Percentiles rank a stretch among this genome's conserved stretches.
phyloP scores from a whole-genome alignment of 2,329 filamentous ascomycete species.

The Acephala macrosclerotiorum region DNA sequence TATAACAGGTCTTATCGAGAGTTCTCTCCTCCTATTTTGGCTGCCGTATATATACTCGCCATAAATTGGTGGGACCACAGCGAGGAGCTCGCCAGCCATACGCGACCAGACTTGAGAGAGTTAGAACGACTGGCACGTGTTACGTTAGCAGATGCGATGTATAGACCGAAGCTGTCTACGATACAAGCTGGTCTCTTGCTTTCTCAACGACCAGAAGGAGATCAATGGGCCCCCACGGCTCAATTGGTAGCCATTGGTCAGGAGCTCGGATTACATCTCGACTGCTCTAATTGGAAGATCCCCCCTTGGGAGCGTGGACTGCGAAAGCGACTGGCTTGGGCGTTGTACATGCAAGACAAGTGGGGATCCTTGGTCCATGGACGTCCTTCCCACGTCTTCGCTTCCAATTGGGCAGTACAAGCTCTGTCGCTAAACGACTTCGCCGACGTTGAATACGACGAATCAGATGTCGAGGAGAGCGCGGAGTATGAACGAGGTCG shows the following conservation, averaged over 20 bases:
- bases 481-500: constrained; percentile 71
- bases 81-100: constrained; percentile 67
- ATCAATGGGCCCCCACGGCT: constrained; percentile 85
- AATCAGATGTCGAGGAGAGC: constrained; percentile 66
- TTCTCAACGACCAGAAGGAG: constrained; percentile 77
- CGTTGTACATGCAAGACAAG: constrained; percentile 92
- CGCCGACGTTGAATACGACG: constrained; percentile 73
- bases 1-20: constrained; percentile 76
- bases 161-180: constrained; percentile 81
- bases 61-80: constrained; percentile 88
- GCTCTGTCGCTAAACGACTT: constrained; percentile 73
- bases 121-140: constrained; percentile 78
- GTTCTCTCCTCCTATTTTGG: constrained; percentile 78
- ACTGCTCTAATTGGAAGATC: constrained; percentile 87
- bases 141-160: constrained; percentile 78
- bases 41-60: constrained; percentile 83
- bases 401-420: constrained; percentile 78
- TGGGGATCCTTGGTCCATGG: constrained; percentile 89
- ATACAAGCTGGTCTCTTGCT: constrained; percentile 80
- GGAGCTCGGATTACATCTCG: constrained; percentile 87
- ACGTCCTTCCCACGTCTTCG: constrained; percentile 78
- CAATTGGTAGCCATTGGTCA: constrained; percentile 88
- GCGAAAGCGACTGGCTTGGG: constrained; percentile 88
- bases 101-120: constrained; percentile 74
- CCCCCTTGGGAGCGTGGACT: constrained; percentile 87